Evolutionary conservation across 2,329 filamentous ascomycete genomes (phyloP).

Genomic region (Stromatinia cepivora): DNA sequence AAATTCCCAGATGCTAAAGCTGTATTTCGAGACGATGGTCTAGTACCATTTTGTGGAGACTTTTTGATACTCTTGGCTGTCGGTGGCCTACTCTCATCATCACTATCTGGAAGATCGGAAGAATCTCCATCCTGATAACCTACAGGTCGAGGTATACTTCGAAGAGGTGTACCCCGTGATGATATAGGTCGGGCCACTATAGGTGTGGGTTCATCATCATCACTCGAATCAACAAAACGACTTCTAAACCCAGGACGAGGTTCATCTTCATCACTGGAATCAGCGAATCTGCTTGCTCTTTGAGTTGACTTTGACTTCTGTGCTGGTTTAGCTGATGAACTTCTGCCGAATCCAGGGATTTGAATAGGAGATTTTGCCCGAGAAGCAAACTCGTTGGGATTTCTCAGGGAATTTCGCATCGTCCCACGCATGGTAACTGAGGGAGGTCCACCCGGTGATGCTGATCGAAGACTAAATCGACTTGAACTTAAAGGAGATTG

Average conservation of each 20-base stretch:
- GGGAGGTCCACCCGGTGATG: slow-evolving; percentile 59
- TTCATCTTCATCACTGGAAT: slow-evolving; percentile 42
- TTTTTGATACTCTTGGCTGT: slow-evolving; percentile 26
- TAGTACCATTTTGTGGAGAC: slow-evolving; percentile 25
- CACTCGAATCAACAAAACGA: slow-evolving; percentile 63
- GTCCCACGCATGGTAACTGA: slow-evolving; percentile 45
- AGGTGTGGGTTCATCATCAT: slow-evolving; percentile 48
- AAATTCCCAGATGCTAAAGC: slow-evolving; percentile 39
- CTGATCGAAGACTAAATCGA: slow-evolving; percentile 68
- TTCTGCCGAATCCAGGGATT: slow-evolving; percentile 35
- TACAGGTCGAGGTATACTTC: slow-evolving; percentile 50
- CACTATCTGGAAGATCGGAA: slow-evolving; percentile 61
- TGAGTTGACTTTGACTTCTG: slow-evolving; percentile 28
- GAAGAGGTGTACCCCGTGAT: slow-evolving; percentile 42
- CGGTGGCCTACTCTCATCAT: slow-evolving; percentile 47
- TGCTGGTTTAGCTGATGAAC: slow-evolving; percentile 25
- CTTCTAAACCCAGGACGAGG: slow-evolving; percentile 44
- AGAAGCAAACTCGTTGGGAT: slow-evolving; percentile 34
- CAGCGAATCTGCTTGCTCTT: slow-evolving; percentile 38
- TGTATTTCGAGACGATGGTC: slow-evolving; percentile 23
- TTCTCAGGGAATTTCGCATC: slow-evolving; percentile 41
- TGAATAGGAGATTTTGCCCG: slow-evolving; percentile 29
- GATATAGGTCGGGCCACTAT: slow-evolving; percentile 22
- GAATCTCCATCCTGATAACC: slow-evolving; percentile 59
- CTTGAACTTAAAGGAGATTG: slow-evolving; percentile 50